Evolutionary conservation across 139 green algal species (phyloP).

Genomic region (Haematococcus lacustris): DNA sequence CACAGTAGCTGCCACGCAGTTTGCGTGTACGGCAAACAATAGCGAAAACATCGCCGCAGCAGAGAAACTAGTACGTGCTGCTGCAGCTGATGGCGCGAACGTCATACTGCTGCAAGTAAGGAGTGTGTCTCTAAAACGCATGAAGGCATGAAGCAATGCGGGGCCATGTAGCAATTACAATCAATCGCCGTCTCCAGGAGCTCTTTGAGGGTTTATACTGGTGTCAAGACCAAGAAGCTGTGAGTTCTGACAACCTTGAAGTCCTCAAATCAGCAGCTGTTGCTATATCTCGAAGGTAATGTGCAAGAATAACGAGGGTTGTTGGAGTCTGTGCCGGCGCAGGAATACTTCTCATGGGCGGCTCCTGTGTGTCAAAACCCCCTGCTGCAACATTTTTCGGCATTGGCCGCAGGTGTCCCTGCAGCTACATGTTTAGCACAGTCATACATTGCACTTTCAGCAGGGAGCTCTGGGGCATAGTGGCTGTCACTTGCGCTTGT

Average conservation of each 20-base stretch:
- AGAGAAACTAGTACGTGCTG: conserved; percentile 41
- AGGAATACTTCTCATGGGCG: background rate
- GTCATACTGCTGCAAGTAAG: conserved; percentile 63
- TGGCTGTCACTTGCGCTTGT: background rate
- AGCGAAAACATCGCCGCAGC: too few relatives aligned
- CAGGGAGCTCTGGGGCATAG: background rate
- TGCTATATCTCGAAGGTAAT: background rate
- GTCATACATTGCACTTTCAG: too few relatives aligned
- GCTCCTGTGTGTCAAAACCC: background rate
- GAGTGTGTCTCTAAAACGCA: background rate
- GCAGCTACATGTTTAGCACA: background rate
- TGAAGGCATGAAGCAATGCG: background rate
- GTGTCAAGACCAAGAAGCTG: conserved; percentile 36
- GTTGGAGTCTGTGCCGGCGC: background rate
- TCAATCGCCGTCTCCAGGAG: conserved; percentile 33
- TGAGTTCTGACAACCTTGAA: background rate
- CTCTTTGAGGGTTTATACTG: conserved; percentile 64
- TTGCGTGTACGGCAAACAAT: too few relatives aligned
- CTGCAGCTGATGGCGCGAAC: conserved; percentile 51
- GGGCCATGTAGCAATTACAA: background rate
- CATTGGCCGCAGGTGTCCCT: background rate
- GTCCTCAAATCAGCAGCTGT: background rate
- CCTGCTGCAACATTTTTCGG: background rate
- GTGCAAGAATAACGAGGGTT: background rate
- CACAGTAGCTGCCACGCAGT: too few relatives aligned